These are phyloP conservation scores for Phaeophleospora eucalypticola DNA, from an alignment of 2,329 filamentous ascomycete genomes.

Conservation along the genomic window DNA sequence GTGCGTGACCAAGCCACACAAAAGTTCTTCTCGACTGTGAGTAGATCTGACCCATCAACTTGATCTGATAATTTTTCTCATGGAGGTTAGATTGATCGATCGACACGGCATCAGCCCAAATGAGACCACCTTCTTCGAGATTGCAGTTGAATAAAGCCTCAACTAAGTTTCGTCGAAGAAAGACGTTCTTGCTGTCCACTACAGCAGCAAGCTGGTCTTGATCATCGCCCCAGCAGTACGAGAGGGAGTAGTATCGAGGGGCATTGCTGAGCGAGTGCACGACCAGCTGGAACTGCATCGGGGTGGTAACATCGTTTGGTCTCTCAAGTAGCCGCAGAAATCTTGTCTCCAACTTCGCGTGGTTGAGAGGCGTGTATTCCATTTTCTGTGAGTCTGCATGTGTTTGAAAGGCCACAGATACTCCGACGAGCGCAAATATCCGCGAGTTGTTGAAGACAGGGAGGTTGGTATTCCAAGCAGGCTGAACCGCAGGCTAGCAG, in stretches of 20 bases:
- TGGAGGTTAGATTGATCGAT: not conserved
- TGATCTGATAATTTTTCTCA: slow-evolving; percentile 1
- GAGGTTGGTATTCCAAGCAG: no score
- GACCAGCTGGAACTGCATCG: not conserved
- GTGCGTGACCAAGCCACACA: not conserved
- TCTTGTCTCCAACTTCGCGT: not conserved
- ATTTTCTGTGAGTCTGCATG: no score
- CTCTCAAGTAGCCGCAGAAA: not conserved
- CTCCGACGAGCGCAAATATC: no score
- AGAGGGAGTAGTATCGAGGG: not conserved
- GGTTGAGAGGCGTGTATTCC: not conserved
- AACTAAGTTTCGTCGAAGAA: not conserved
- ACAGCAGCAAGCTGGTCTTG: not conserved
- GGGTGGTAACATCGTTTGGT: not conserved
- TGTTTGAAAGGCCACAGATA: no score
- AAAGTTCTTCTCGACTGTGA: not conserved
- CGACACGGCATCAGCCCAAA: slow-evolving; percentile 3
- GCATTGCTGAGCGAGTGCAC: not conserved
- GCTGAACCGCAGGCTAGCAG: no score
- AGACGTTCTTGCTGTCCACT: not conserved
- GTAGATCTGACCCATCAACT: not conserved
- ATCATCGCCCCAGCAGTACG: slow-evolving; percentile 1
- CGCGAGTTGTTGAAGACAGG: no score
- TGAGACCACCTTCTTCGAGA: not conserved
- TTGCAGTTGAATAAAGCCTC: not conserved